Percentiles rank a stretch among this genome's conserved stretches.
Evolutionary conservation across 2,329 filamentous ascomycete genomes (phyloP).

Genomic region (Alternaria solani): DNA sequence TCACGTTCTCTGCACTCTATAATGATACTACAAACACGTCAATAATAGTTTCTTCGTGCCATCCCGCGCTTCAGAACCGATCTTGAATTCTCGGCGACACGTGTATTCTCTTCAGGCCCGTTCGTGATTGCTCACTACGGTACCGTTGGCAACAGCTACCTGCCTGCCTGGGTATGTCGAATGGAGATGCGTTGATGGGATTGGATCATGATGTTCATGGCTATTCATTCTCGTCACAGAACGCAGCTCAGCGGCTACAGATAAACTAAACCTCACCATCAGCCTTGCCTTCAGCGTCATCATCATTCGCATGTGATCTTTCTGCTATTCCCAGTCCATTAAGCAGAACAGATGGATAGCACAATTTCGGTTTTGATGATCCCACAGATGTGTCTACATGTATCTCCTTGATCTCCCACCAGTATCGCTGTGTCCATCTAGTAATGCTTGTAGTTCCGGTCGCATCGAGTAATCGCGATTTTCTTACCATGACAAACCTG

Average conservation of each 20-base stretch:
- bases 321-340: slow-evolving; percentile 15
- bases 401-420: not conserved
- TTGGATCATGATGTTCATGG: slow-evolving; percentile 35
- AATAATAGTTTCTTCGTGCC: slow-evolving; percentile 40
- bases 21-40: slow-evolving; percentile 39
- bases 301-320: slow-evolving; percentile 35
- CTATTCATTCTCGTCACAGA: slow-evolving; percentile 34
- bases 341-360: not conserved
- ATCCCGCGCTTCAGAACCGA: slow-evolving; percentile 43
- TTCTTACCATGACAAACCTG: not conserved
- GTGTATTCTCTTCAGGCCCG: slow-evolving; percentile 28
- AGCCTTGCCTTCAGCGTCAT: slow-evolving; percentile 36
- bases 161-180: slow-evolving; percentile 43
- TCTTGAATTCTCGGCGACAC: slow-evolving; percentile 22
- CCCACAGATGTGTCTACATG: not conserved
- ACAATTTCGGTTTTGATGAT: not conserved
- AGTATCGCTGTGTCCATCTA: not conserved
- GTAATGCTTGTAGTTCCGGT: not conserved
- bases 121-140: slow-evolving; percentile 21
- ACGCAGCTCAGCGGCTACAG: slow-evolving; percentile 14
- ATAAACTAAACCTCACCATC: slow-evolving; percentile 18
- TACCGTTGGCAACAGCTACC: slow-evolving; percentile 45
- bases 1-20: slow-evolving; percentile 38
- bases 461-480: not conserved
- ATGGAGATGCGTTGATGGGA: slow-evolving; percentile 32